Evolutionary conservation across 768 basidiomycete species (phyloP).

Genomic region (Trametes meyenii): DNA sequence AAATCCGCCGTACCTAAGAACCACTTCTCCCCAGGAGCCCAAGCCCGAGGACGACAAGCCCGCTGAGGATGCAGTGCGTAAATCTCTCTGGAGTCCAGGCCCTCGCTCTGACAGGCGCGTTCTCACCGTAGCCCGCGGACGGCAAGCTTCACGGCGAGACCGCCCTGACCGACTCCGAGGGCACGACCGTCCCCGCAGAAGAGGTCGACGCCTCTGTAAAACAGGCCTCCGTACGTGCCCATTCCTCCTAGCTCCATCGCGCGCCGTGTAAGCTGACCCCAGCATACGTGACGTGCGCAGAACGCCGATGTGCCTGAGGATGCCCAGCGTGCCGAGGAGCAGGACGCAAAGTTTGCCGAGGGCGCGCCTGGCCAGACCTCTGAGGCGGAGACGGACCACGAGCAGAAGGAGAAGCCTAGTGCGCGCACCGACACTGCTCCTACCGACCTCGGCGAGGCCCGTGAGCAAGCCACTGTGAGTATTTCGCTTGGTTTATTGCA

Average conservation of each 20-base stretch:
- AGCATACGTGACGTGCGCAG: slow-evolving; percentile 9
- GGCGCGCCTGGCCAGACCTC: slow-evolving; percentile 29
- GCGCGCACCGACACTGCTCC: slow-evolving; percentile 22
- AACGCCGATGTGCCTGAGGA: slow-evolving; percentile 30
- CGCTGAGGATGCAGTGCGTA: slow-evolving; percentile 19
- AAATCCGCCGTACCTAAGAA: too few relatives aligned
- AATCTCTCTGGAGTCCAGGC: neutral
- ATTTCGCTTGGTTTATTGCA: neutral
- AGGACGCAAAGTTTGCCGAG: slow-evolving; percentile 19
- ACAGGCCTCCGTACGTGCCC: slow-evolving; percentile 28
- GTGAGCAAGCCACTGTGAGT: slow-evolving; percentile 21
- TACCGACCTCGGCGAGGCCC: slow-evolving; percentile 24
- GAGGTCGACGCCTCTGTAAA: slow-evolving; percentile 31
- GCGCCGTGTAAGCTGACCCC: neutral
- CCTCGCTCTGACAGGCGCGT: neutral
- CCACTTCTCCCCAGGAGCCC: neutral
- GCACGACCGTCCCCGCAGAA: slow-evolving; percentile 30
- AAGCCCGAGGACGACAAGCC: slow-evolving; percentile 21
- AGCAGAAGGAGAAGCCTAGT: slow-evolving; percentile 29
- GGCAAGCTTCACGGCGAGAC: slow-evolving; percentile 12
- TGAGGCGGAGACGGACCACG: slow-evolving; percentile 27
- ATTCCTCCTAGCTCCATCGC: neutral
- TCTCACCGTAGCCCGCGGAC: neutral
- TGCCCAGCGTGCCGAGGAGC: slow-evolving; percentile 28
- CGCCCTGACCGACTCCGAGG: slow-evolving; percentile 30